Conservation (phyloP, 768 basidiomycete species). For the Dioszegia aurantiaca region DNA sequence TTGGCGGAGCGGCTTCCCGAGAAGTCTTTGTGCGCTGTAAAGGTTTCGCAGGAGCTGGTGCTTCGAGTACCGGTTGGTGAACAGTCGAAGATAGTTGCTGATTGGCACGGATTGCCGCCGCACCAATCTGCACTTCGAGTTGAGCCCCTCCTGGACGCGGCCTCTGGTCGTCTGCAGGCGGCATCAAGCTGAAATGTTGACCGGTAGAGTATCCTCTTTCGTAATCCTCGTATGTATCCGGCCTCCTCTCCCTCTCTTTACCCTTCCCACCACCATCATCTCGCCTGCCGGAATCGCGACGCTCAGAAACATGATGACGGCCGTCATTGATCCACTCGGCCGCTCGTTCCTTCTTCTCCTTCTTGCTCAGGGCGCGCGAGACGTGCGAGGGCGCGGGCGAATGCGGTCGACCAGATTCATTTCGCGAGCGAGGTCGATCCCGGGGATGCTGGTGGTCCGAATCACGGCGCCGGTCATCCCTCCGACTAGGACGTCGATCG, state of each 20-base stretch:
- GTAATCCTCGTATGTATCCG: constrained; percentile 11
- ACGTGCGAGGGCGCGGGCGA: not conserved
- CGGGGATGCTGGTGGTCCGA: not conserved
- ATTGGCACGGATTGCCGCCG: not conserved
- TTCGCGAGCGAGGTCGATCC: not conserved
- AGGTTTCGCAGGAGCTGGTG: not conserved
- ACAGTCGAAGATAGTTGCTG: too few relatives aligned
- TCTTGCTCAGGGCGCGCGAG: not conserved
- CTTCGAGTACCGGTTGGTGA: too few relatives aligned
- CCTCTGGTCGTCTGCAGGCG: not conserved
- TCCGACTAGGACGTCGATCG: not conserved
- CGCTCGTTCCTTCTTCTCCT: constrained; percentile 12
- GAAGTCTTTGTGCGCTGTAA: not conserved
- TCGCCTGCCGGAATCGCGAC: not conserved
- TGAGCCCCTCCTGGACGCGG: not conserved
- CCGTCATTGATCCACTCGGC: constrained; percentile 13
- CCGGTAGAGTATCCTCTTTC: not conserved
- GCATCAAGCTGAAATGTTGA: constrained; percentile 1
- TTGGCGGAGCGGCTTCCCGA: not conserved
- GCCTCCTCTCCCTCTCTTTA: not conserved
- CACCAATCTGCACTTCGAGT: constrained; percentile 2
- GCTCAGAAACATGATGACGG: not conserved
- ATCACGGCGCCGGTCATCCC: not conserved
- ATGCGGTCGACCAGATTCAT: not conserved
- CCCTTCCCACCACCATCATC: not conserved